Evolutionary conservation across 768 basidiomycete genomes (phyloP), one percentile per base, ranked within the genome.

Genomic region (Russula brevipes): DNA sequence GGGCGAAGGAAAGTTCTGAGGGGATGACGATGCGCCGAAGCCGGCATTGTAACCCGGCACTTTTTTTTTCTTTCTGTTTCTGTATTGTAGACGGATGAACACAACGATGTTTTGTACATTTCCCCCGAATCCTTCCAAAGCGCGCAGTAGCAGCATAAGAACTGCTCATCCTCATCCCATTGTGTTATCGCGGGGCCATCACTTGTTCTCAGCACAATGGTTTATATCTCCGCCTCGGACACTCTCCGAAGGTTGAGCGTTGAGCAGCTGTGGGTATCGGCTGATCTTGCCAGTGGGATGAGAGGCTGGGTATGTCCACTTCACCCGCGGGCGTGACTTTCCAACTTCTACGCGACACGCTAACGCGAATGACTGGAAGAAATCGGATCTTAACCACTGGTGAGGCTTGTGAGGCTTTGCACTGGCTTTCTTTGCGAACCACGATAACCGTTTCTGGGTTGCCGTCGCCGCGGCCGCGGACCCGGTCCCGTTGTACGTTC

Each of bases 1-100:
- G 91, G 76, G 76, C 44, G 80, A 84, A 70, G 91, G 91, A 44
- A 84, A 80, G 66, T 91, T 91, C 51, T 62, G 61, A 66, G n/a
- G 24, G 41, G 24, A 42, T 30, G 30, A 17, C 33, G 6, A 17
- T 31, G 35, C 42, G 38, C 30, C 19, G 45, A 16, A 45, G 30
- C 31, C 12, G 2, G 4, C 30, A 19, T 41, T 12, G 54, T 49
- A 39, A 7, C n/a, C 8, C 24, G 24, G 24, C 5, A 11, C 9
- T 41, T 24, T 1, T 5, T 17, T 56, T 19, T 38, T 4, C 9
- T 5, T 14, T 12, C 41, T 14, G 0, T 5, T 16, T 14, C 41
- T 42, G 9, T 42, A 14, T 17, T 55, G 53, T 59, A 45, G 54
- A 60, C 8, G 36, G 54, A 49, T 17, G 41, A 39, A 55, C 17